Evolutionary conservation across 768 basidiomycete species (phyloP), one percentile per base, ranked within the genome.

Genomic region (Naganishia friedmannii): DNA sequence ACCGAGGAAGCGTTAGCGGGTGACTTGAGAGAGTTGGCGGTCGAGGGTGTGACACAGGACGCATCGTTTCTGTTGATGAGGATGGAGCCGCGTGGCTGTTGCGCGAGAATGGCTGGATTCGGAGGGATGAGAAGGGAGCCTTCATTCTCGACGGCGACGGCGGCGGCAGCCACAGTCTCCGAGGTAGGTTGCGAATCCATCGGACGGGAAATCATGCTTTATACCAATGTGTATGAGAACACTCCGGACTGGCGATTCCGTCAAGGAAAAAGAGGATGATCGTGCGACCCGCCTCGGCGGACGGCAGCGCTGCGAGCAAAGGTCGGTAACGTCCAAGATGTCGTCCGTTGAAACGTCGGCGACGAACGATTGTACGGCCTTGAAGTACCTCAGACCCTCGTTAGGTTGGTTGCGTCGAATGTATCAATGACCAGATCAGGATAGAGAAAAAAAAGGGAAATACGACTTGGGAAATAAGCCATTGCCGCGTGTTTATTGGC

Each of bases 71-170:
- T 57, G 65, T 77, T 77, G 8, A 77, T 45, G 9, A 77, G 71
- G 56, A 77, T 77, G 29, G 74, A 75, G 3, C 69, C 71, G 17
- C 70, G 53, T 1, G 73, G 76, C 42, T 73, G 73, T 17, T 57
- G 53, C 10, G 67, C 29, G 10, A 70, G 67, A 3, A 73, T 31
- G 21, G 75, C 70, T 21, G 75, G 75, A 34, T 76, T 76, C 3
- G 74, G 72, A n/a, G 75, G 75, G n/a, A 68, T 58, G 6, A 76
- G 54, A n/a, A 71, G 67, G 12, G 75, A 76, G 19, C 23, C 39
- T 29, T 63, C 23, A 4, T 42, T n/a, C 39, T 63, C 48, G 55
- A 15, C 42, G 29, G 26, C 58, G 13, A 19, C 48, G 55, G 3
- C 42, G 29, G 26, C 58, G 13, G 34, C 48, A 13, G 42, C 26